Evolutionary conservation across 2,329 filamentous ascomycete genomes (phyloP), one percentile per base, ranked within the genome.

Genomic region (Aspergillus nomiae): DNA sequence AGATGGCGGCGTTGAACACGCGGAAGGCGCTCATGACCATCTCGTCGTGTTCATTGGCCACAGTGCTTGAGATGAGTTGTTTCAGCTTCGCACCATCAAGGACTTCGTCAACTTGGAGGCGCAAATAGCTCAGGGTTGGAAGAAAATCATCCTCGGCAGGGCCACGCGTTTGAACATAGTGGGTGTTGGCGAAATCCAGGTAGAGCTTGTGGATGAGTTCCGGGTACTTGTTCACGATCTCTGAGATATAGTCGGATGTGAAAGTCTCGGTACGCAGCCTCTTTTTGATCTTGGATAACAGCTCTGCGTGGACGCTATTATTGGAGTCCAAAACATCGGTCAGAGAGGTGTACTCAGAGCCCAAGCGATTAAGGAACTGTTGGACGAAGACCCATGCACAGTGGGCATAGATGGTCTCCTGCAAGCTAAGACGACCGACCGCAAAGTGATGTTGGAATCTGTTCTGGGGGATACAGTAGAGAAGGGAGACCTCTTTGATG

Each of bases 21-120:
- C 92, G 89, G 87, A 99, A 98, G 19, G 94, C 92, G 48, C 89
- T 92, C 92, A 99, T 96, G 70, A 99, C 95, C 89, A 97, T 96
- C 76, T 94, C 90, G 75, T 99, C 93, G 80, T 99, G 94, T 81
- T 99, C 94, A 74, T 96, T 98, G 63, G 85, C 86, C 21, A 92
- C 90, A n/a, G 90, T 91, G 75, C 88, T 90, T 64, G 90, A 86
- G 74, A 97, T 95, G 69, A 90, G 84, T 57, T 91, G 88, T 78
- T 92, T 89, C 45, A 97, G 85, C 73, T 87, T 86, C 24, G 83
- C 83, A 68, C 95, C 90, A 10, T 89, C 90, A 28, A 96, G 81
- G n/a, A 95, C 89, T 75, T 93, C 85, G 68, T 90, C 87, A 41
- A 89, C 83, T 74, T 89, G 84, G 57, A 90, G 79, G 63, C 88